Base-by-base conservation (phyloP, 352 stramenopile species). In the Elongisporangium undulatum region DNA sequence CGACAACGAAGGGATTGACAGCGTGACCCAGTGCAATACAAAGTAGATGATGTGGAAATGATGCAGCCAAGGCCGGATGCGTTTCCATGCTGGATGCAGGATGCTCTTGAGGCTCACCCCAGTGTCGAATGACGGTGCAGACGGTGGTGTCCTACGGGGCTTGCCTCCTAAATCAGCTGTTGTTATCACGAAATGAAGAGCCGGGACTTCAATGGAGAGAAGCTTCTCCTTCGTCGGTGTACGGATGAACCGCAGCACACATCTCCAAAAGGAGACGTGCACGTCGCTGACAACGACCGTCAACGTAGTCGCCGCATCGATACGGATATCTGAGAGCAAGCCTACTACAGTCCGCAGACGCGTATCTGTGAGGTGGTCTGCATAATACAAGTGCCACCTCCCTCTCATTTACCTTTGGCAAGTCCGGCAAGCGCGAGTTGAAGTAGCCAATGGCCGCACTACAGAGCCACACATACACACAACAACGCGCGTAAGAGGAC, bases 211-310 rank as follows among this genome's bases (percentile, higher is more conserved):
- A 29, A 93, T 41, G 13, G 58, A 63, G 8, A 87, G 16, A 3
- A 93, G 62, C 9, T 72, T 73, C 19, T 69, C 59, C 64, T 69
- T 68, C 5, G 68, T 72, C 6, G 77, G 79, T 10, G 79, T 59
- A 10, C 62, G 67, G 10, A 89, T n/a, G 49, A 90, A 90, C 20
- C 51, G 57, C 73, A 71, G 78, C 22, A 89, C 45, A 9, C 78
- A 65, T 10, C 63, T 56, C 82, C 82, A 91, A 50, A 92, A 62
- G 19, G 66, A 72, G 26, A 94, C 62, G n/a, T 71, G 67, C 6
- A 91, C 54, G 0, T 57, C 53, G 1, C 55, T 53, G 10, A 81
- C 51, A 2, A 39, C 62, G n/a, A 94, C 59, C 10, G 68, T 73
- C n/a, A 91, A n/a, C 54, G 62, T 74, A 15, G 68, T 82, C 3